Conservation (phyloP, 192 early-diverging fungal genomes). For the Rhizophagus sp. region DNA sequence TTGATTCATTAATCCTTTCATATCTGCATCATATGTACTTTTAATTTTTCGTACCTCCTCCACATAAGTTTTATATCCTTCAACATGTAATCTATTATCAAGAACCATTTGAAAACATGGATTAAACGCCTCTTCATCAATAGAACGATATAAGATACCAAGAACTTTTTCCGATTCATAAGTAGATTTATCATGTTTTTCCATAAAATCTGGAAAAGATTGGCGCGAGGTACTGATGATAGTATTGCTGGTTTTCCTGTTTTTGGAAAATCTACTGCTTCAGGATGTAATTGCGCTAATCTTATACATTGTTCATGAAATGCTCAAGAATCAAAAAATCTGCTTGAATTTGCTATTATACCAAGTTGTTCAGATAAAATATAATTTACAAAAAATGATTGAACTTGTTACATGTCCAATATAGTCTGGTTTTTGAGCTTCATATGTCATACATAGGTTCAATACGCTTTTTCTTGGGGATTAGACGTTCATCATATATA, state of each 20-base stretch:
- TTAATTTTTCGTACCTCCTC: constrained; percentile 45
- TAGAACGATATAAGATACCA: constrained; percentile 55
- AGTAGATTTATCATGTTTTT: constrained; percentile 50
- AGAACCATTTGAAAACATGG: constrained; percentile 45
- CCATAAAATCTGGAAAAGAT: constrained; percentile 74
- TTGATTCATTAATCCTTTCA: constrained; percentile 64
- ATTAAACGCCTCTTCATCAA: constrained; percentile 43
- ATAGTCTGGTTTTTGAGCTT: constrained; percentile 33
- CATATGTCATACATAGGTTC: constrained; percentile 61
- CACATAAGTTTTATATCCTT: constrained; percentile 55
- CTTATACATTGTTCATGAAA: constrained; percentile 49
- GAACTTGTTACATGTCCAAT: constrained; percentile 48
- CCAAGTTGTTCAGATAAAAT: constrained; percentile 68
- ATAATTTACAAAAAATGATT: constrained; percentile 68
- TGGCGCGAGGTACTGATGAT: constrained; percentile 39
- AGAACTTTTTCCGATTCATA: constrained; percentile 58
- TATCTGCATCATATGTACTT: constrained; percentile 52
- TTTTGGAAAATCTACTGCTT: constrained; percentile 79
- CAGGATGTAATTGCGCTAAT: constrained; percentile 68
- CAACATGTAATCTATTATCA: constrained; percentile 43
- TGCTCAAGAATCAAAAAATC: constrained; percentile 53
- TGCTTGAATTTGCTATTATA: constrained; percentile 67
- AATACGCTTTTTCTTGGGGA: constrained; percentile 39
- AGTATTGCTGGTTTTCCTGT: constrained; percentile 58
- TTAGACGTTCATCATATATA: constrained; percentile 58